Conservation (phyloP, 768 basidiomycete species). For the Pleurotus ostreatus region DNA sequence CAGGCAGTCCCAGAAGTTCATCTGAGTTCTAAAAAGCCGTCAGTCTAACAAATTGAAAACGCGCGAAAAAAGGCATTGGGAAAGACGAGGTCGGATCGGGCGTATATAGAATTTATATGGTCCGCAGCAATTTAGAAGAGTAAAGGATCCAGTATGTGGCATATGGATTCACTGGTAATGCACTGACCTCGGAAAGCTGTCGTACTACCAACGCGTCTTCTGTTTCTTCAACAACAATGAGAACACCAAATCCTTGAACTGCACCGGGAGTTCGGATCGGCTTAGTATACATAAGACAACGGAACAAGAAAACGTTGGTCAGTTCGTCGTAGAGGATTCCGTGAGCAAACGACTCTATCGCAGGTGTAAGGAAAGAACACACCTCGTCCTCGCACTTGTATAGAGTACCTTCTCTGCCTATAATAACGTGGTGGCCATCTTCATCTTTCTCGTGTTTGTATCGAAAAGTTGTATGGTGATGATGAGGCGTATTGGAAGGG, state of each 20-base stretch:
- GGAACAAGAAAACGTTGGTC: no score
- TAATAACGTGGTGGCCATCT: conserved; percentile 65
- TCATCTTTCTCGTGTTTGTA: conserved; percentile 62
- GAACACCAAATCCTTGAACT: conserved; percentile 79
- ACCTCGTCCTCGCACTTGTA: conserved; percentile 77
- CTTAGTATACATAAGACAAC: conserved; percentile 25
- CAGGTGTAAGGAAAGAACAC: not conserved
- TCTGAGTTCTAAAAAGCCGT: conserved; percentile 53
- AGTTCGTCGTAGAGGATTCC: no score
- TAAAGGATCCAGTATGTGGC: no score
- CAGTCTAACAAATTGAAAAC: not conserved
- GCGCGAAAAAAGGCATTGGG: no score
- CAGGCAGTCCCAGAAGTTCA: conserved; percentile 71
- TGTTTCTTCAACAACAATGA: conserved; percentile 65
- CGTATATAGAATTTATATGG: no score
- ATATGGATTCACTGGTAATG: not conserved
- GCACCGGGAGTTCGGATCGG: conserved; percentile 82
- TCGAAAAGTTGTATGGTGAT: conserved; percentile 47
- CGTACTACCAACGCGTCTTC: conserved; percentile 57
- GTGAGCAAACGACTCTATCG: not conserved
- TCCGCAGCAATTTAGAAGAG: no score
- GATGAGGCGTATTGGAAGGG: not conserved
- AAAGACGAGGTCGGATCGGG: no score
- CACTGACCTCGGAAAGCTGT: conserved; percentile 76
- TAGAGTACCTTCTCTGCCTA: conserved; percentile 65